These are phyloP conservation scores for Sonneratia caseolaris DNA, from an alignment of 345 rosid species.

Conservation along the genomic window DNA sequence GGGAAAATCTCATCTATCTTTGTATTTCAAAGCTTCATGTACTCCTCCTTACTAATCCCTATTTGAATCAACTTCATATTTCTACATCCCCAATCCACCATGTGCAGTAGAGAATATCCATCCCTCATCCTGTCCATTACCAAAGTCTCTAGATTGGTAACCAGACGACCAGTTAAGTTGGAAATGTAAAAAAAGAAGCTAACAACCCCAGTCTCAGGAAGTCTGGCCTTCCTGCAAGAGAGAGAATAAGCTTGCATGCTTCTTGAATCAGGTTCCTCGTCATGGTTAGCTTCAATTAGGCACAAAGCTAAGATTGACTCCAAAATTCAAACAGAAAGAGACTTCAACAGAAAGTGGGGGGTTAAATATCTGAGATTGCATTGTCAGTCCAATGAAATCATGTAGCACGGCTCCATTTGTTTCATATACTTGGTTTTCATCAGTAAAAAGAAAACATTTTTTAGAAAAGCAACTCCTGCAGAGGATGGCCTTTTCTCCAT, in stretches of 20 bases:
- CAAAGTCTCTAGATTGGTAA: not conserved
- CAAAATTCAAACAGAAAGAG: not conserved
- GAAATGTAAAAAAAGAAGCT: too few relatives aligned
- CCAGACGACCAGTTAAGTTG: too few relatives aligned
- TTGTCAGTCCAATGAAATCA: not conserved
- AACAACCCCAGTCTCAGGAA: too few relatives aligned
- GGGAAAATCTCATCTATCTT: not conserved
- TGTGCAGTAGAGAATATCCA: not conserved
- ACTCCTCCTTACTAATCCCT: not conserved
- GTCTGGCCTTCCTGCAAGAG: too few relatives aligned
- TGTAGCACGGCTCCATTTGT: not conserved
- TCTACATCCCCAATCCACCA: not conserved
- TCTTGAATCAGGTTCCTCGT: too few relatives aligned
- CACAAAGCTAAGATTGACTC: not conserved
- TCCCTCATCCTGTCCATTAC: not conserved
- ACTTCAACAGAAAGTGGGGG: not conserved
- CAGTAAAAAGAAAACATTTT: too few relatives aligned
- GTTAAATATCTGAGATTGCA: not conserved
- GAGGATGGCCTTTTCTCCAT: not conserved
- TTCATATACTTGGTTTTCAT: not conserved
- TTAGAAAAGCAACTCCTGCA: not conserved
- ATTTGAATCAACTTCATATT: not conserved
- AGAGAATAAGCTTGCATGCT: too few relatives aligned
- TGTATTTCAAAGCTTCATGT: not conserved
- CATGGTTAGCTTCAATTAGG: too few relatives aligned